Conservation (phyloP, 306 rosid species). For the Glycyrrhiza uralensis region DNA sequence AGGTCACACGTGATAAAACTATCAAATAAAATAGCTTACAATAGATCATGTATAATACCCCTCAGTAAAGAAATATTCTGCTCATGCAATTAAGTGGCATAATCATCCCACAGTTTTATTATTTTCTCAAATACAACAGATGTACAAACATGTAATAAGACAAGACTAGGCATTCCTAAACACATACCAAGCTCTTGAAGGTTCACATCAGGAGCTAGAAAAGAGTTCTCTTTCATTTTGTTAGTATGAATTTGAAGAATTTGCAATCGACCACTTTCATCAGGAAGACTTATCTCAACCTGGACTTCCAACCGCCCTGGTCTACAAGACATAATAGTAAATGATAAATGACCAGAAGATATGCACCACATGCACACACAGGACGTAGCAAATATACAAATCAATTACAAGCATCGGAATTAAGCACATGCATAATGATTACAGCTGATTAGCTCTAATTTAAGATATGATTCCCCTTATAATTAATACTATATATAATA, state of each 20-base stretch:
- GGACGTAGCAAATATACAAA: constrained; percentile 26
- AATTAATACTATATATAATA: not conserved
- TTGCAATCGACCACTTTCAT: constrained; percentile 93
- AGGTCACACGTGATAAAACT: constrained; percentile 22
- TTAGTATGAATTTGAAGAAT: constrained; percentile 98
- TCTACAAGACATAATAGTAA: constrained; percentile 42
- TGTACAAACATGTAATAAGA: constrained; percentile 21
- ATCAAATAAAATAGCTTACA: not conserved
- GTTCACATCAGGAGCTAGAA: constrained; percentile 86
- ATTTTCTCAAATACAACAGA: constrained; percentile 12
- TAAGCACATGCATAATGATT: not conserved
- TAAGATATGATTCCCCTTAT: constrained; percentile 1
- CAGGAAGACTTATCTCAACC: constrained; percentile 97
- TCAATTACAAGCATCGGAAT: not conserved
- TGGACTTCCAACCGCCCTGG: constrained; percentile 99
- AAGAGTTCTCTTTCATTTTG: constrained; percentile 98
- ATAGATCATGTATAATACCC: constrained; percentile 1
- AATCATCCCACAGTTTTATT: not conserved
- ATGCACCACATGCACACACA: constrained; percentile 20
- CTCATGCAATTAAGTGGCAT: constrained; percentile 15
- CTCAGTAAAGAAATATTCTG: not conserved
- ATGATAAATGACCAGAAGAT: constrained; percentile 8
- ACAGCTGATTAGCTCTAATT: not conserved
- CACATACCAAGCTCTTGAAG: constrained; percentile 90
- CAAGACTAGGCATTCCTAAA: constrained; percentile 22